These are phyloP conservation scores for Omphalotus guepiniiformis DNA, from an alignment of 768 basidiomycete species.

Conservation along the genomic window DNA sequence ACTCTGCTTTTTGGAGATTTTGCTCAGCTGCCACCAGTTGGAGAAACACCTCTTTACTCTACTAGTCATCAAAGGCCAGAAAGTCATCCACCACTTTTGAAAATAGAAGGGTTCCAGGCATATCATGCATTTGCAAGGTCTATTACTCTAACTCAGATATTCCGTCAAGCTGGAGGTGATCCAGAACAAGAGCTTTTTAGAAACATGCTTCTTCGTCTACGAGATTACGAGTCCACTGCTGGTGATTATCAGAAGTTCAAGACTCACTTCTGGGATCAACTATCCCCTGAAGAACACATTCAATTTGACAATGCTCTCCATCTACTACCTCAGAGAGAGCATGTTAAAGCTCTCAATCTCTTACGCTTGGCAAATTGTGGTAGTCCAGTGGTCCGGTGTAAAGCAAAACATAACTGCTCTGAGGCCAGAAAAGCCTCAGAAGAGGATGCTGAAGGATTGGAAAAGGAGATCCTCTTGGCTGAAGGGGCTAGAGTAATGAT, in stretches of 20 bases:
- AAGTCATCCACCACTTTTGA: background rate
- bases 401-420: conserved; percentile 13
- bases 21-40: conserved; percentile 25
- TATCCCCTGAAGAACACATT: too few species aligned
- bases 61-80: too few species aligned
- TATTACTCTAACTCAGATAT: background rate
- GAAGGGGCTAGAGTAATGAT: conserved; percentile 21
- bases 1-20: too few species aligned
- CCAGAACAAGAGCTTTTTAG: too few species aligned
- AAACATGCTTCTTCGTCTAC: too few species aligned
- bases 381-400: background rate
- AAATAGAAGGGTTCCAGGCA: too few species aligned
- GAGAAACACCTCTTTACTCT: conserved; percentile 19
- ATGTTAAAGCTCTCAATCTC: background rate
- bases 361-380: background rate
- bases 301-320: too few species aligned
- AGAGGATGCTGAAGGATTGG: conserved; percentile 24
- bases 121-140: too few species aligned
- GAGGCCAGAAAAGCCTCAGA: conserved; percentile 14
- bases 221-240: background rate
- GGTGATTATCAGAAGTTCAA: background rate
- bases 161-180: too few species aligned
- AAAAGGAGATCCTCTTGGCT: too few species aligned
- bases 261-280: too few species aligned
- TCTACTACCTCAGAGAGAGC: too few species aligned